These are phyloP conservation scores for Phytopythium kandeliae DNA, from an alignment of 352 stramenopile genomes.

Conservation along the genomic window DNA sequence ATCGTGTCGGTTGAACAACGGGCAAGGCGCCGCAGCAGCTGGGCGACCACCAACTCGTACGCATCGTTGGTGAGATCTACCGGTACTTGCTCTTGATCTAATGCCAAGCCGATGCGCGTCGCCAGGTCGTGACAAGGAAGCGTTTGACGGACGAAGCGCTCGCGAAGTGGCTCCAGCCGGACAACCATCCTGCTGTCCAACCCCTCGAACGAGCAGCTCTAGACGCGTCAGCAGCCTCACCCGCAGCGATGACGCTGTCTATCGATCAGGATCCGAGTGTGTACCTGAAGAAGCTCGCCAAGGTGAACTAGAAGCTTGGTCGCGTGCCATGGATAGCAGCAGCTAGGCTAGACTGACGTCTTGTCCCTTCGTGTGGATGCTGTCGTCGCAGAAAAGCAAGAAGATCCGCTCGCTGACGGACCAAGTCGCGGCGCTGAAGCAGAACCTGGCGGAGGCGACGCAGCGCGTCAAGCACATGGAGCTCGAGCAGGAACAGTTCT, in stretches of 20 bases:
- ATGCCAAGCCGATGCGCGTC: neutral
- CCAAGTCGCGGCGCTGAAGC: slow-evolving; percentile 33
- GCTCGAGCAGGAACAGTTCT: slow-evolving; percentile 82
- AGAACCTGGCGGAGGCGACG: slow-evolving; percentile 32
- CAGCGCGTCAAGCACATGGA: slow-evolving; percentile 75
- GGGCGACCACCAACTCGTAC: slow-evolving; percentile 11
- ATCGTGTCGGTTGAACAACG: neutral
- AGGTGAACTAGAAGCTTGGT: slow-evolving; percentile 10
- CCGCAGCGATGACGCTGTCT: neutral
- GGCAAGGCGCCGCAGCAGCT: slow-evolving; percentile 4
- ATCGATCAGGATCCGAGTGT: slow-evolving; percentile 1
- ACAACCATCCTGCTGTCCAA: neutral
- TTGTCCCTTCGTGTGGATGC: too few relatives aligned
- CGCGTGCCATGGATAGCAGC: too few relatives aligned
- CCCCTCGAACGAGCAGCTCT: neutral
- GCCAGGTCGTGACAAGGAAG: slow-evolving; percentile 6
- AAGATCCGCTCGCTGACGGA: slow-evolving; percentile 39
- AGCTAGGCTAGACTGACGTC: neutral
- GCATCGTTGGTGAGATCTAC: neutral
- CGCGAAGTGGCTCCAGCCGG: neutral
- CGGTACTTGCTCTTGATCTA: neutral
- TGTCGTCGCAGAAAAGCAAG: slow-evolving; percentile 30
- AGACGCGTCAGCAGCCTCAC: neutral
- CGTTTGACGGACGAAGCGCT: slow-evolving; percentile 5
- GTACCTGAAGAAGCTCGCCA: slow-evolving; percentile 18